A percentile compares a stretch with the other conserved stretches of the same genome.
Evolutionary conservation across 2,329 filamentous ascomycete species (phyloP).

Genomic region (Allantophomopsis lycopodina): DNA sequence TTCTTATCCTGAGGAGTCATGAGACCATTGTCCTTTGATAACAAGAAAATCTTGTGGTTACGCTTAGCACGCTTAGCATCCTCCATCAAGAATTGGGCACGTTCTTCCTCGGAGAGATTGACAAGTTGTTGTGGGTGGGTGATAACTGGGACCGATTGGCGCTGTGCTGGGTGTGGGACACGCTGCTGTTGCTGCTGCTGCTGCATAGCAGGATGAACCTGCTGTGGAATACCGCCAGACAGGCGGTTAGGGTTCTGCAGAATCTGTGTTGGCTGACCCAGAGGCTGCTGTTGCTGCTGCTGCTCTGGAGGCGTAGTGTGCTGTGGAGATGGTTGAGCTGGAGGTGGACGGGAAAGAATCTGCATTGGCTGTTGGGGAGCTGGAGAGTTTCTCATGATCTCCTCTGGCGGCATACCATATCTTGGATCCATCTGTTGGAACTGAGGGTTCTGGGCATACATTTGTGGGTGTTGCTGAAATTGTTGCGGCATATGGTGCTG

Average conservation of each 20-base stretch:
- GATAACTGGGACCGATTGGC: slow-evolving; percentile 28
- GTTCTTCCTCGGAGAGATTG: slow-evolving; percentile 72
- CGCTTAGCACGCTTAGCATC: slow-evolving; percentile 92
- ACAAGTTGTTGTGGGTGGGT: slow-evolving; percentile 63
- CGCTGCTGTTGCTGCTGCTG: slow-evolving; percentile 21
- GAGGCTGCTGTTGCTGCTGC: slow-evolving; percentile 6
- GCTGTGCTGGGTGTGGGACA: slow-evolving; percentile 14
- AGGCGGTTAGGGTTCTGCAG: slow-evolving; percentile 65
- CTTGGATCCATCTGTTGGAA: slow-evolving; percentile 7
- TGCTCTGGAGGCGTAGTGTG: slow-evolving; percentile 9
- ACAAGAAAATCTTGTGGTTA: slow-evolving; percentile 92
- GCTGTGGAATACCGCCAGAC: slow-evolving; percentile 27
- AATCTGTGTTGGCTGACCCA: slow-evolving; percentile 55
- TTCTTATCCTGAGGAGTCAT: slow-evolving; percentile 99
- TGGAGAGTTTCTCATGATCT: slow-evolving; percentile 4
- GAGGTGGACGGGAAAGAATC: slow-evolving; percentile 11
- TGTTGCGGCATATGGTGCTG: slow-evolving; percentile 10
- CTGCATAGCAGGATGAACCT: slow-evolving; percentile 21
- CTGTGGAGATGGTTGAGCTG: slow-evolving; percentile 3
- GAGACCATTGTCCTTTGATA: slow-evolving; percentile 87
- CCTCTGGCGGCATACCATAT: background rate
- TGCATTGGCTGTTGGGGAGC: slow-evolving; percentile 11
- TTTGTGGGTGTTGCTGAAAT: slow-evolving; percentile 18
- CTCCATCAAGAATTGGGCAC: slow-evolving; percentile 70
- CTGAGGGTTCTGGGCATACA: slow-evolving; percentile 14